A percentile compares a stretch with the other conserved stretches of the same genome.
phyloP scores from a whole-genome alignment of 2,329 filamentous ascomycete species.

The Monosporascus sp. region DNA sequence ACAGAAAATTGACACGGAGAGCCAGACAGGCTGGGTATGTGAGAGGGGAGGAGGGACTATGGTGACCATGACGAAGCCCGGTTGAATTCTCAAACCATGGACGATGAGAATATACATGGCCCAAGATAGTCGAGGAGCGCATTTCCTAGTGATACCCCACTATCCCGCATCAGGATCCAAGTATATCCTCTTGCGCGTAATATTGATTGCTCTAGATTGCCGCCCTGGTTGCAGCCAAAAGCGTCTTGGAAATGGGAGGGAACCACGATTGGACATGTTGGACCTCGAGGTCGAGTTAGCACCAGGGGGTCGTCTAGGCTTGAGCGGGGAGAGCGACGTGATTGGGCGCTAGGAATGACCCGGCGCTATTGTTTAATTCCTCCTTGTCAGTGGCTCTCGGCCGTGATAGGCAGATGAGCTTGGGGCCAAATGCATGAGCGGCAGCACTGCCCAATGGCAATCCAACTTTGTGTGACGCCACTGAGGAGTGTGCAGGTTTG shows the following conservation, averaged over 20 bases:
- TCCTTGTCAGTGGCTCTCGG: conserved; percentile 24
- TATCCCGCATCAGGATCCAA: conserved; percentile 7
- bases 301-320: conserved; percentile 8
- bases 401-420: conserved; percentile 29
- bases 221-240: conserved; percentile 21
- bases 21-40: conserved; percentile 19
- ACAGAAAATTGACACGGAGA: conserved; percentile 2
- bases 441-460: conserved; percentile 34
- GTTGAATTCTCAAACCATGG: background rate
- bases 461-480: conserved; percentile 31
- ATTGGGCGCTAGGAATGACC: conserved; percentile 21
- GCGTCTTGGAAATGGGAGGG: conserved; percentile 13
- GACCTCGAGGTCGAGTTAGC: conserved; percentile 17
- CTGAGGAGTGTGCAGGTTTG: conserved; percentile 33
- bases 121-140: conserved; percentile 5
- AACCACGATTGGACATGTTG: conserved; percentile 13
- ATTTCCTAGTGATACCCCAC: conserved; percentile 4
- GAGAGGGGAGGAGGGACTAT: conserved; percentile 11
- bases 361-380: conserved; percentile 22
- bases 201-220: conserved; percentile 12
- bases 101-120: conserved; percentile 5
- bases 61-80: background rate
- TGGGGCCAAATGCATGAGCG: conserved; percentile 18
- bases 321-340: conserved; percentile 16
- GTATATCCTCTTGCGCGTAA: conserved; percentile 9